Evolutionary conservation across 768 basidiomycete genomes (phyloP).

Genomic region (Ramaria rubella): DNA sequence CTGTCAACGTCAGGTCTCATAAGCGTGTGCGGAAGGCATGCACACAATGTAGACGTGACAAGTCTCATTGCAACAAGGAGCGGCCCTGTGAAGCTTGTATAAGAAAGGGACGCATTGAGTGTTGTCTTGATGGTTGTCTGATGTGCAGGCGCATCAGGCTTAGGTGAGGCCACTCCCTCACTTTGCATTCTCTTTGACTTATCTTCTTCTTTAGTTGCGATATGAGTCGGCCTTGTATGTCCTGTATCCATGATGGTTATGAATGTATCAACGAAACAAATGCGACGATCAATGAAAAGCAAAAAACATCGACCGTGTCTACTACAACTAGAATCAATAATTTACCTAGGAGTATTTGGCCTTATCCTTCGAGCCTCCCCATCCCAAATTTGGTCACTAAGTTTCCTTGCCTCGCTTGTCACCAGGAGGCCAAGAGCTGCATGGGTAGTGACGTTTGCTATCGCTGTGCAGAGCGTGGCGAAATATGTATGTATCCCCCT

Average conservation of each 20-base stretch:
- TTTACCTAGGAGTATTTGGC: background rate
- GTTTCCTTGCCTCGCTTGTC: background rate
- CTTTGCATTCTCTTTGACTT: background rate
- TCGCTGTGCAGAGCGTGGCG: constrained; percentile 47
- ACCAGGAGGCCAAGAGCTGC: background rate
- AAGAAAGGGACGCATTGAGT: constrained; percentile 47
- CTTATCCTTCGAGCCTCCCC: background rate
- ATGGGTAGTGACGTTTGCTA: constrained; percentile 33
- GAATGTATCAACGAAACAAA: background rate
- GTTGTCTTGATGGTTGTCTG: constrained; percentile 59
- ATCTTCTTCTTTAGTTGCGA: background rate
- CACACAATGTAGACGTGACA: constrained; percentile 38
- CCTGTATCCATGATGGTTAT: background rate
- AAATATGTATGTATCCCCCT: constrained; percentile 49
- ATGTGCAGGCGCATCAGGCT: constrained; percentile 47
- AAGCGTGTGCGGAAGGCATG: background rate
- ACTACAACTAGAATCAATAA: background rate
- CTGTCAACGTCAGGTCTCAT: background rate
- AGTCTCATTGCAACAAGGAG: constrained; percentile 52
- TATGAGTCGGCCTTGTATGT: background rate
- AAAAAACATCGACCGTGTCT: background rate
- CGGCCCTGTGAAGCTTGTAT: constrained; percentile 33
- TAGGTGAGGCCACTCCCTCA: constrained; percentile 22
- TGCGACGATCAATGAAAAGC: background rate
- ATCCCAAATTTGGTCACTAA: background rate